Base-by-base conservation (phyloP, 1,139 yeast genomes). In the Protomyces lactucae-debilis region DNA sequence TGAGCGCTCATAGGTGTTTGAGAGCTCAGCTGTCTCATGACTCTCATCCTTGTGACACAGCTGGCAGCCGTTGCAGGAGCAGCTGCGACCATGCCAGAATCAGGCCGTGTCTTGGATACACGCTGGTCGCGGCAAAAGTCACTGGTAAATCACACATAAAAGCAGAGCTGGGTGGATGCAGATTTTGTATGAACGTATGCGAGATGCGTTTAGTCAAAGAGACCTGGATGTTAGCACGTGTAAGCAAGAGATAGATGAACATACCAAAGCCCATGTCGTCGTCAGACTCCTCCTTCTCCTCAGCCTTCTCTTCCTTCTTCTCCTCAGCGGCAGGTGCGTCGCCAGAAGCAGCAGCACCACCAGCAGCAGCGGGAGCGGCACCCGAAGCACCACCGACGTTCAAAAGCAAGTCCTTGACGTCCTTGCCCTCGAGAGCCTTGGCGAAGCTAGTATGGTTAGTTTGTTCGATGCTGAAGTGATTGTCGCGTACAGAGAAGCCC, bases 381-480 rank as follows among this genome's bases (percentile, higher is more conserved):
- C 86, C 83, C 72, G 88, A 81, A 74, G 87, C 84, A 74, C 84
- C 85, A 72, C 89, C 85, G 81, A 89, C 83, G 78, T 89, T 86
- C 81, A 85, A 84, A 78, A 89, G 83, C 78, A 90, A 83, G 76
- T 88, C 92, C 86, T 92, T 92, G 79, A 93, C 82, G 85, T 92
- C 85, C 84, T 89, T 88, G 79, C 97, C 97, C 81, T 87, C 96
- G 77, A 93, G 85, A 78, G 98, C 98, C 84, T 89, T 88, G 76
- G 98, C 95, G 83, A 83, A 93, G 76, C 43, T 39, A 39, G 43
- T 14, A 39, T 39, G 43, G 43, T 39, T 16, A 39, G 43, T 16
- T 14, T 39, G 43, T 2, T 14, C 18, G 16, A 6, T 3, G 43
- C 3, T 5, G 3, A 88, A 5, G 2, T 39, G n/a, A 14, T 1